A percentile compares a stretch with the other conserved stretches of the same genome.
Conservation (phyloP, 495 filamentous ascomycete genomes). For the Daldinia concentrica region DNA sequence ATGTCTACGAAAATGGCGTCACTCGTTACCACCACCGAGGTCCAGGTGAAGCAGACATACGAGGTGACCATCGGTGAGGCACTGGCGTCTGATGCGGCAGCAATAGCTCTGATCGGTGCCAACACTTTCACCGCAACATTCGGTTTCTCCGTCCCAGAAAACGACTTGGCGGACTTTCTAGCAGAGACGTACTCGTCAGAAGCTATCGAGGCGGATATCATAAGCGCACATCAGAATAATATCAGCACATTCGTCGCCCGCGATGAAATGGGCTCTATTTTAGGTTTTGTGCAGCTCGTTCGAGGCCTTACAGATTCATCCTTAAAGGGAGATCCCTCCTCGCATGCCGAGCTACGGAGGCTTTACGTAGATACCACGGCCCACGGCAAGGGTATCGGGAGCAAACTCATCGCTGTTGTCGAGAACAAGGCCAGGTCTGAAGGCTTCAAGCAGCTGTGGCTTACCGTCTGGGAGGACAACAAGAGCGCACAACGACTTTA, state of each 20-base stretch:
- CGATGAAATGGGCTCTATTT: slow-evolving; percentile 29
- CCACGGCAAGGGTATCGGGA: slow-evolving; percentile 51
- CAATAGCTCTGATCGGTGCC: slow-evolving; percentile 49
- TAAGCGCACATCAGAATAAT: slow-evolving; percentile 34
- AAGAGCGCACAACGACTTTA: slow-evolving; percentile 48
- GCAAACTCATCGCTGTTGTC: slow-evolving; percentile 43
- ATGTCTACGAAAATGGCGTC: slow-evolving; percentile 36
- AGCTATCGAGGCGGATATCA: slow-evolving; percentile 41
- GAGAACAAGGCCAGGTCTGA: slow-evolving; percentile 47
- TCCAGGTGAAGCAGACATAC: slow-evolving; percentile 3
- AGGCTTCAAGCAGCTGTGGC: slow-evolving; percentile 51
- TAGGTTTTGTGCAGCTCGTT: slow-evolving; percentile 52
- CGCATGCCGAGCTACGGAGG: slow-evolving; percentile 50
- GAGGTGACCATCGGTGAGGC: slow-evolving; percentile 46
- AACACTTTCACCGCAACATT: slow-evolving; percentile 50
- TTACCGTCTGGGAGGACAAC: slow-evolving; percentile 57
- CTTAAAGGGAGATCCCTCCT: slow-evolving; percentile 34
- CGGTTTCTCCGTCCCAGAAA: slow-evolving; percentile 46
- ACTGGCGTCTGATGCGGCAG: slow-evolving; percentile 41
- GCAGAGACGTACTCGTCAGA: slow-evolving; percentile 39
- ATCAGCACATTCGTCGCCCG: slow-evolving; percentile 46
- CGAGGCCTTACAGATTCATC: slow-evolving; percentile 47
- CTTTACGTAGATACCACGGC: slow-evolving; percentile 49
- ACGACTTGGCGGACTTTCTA: slow-evolving; percentile 50
- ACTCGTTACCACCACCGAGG: background rate